Conservation (phyloP, 2,329 filamentous ascomycete species). For the Aspergillus aculeatinus region DNA sequence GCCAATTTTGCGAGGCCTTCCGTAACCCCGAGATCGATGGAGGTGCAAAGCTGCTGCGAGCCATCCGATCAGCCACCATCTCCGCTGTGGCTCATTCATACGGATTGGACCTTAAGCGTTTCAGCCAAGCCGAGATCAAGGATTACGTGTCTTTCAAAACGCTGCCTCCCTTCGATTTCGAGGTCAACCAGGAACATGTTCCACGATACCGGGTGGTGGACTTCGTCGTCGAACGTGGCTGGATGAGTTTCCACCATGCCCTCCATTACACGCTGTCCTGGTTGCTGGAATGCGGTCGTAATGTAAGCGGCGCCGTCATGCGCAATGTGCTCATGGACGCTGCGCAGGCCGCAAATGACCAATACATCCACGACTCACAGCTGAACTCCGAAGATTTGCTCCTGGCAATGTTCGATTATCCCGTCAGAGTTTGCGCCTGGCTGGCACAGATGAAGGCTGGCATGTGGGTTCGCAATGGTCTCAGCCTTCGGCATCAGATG, state of each 20-base stretch:
- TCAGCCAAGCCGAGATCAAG: slow-evolving; percentile 84
- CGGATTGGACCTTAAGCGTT: slow-evolving; percentile 82
- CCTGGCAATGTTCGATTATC: slow-evolving; percentile 87
- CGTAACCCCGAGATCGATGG: slow-evolving; percentile 66
- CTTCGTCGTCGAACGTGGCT: slow-evolving; percentile 83
- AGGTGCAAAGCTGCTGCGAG: slow-evolving; percentile 67
- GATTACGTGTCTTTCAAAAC: slow-evolving; percentile 80
- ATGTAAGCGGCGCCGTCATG: slow-evolving; percentile 67
- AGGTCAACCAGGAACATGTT: slow-evolving; percentile 47
- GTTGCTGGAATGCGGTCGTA: slow-evolving; percentile 85
- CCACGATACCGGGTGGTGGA: slow-evolving; percentile 70
- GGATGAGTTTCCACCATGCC: slow-evolving; percentile 96
- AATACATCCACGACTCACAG: slow-evolving; percentile 60
- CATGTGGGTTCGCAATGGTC: slow-evolving; percentile 98
- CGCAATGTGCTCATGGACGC: slow-evolving; percentile 70
- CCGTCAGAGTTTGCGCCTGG: slow-evolving; percentile 91
- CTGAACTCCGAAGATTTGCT: slow-evolving; percentile 71
- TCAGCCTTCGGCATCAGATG: slow-evolving; percentile 93
- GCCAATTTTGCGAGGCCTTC: slow-evolving; percentile 86
- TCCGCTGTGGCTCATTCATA: slow-evolving; percentile 85
- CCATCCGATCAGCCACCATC: slow-evolving; percentile 66
- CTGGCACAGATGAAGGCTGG: slow-evolving; percentile 96
- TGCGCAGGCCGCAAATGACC: slow-evolving; percentile 50
- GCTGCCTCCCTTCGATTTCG: slow-evolving; percentile 77
- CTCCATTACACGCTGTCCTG: slow-evolving; percentile 95